These are phyloP conservation scores for Chenopodium formosanum DNA, from an alignment of 148 eudicot genomes.

Conservation along the genomic window DNA sequence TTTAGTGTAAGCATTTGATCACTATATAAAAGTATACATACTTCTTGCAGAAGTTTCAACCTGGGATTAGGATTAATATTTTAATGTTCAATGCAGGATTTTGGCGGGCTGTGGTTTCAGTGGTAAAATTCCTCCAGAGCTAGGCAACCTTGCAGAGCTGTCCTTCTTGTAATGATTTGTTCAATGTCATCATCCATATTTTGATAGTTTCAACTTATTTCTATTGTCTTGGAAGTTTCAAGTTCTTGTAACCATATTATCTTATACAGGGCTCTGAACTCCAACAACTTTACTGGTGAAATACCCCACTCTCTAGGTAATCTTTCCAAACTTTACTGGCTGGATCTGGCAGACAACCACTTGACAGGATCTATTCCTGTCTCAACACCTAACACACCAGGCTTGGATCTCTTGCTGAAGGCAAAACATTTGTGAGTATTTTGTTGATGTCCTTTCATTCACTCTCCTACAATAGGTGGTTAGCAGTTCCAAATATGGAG, in stretches of 20 bases:
- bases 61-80: background rate
- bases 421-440: constrained; percentile 83
- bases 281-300: constrained; percentile 74
- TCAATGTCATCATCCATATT: background rate
- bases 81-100: constrained; percentile 48
- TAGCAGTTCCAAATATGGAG: too few relatives aligned
- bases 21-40: background rate
- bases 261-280: constrained; percentile 65
- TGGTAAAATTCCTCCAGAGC: constrained; percentile 71
- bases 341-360: constrained; percentile 86
- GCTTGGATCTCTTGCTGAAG: constrained; percentile 65
- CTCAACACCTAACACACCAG: constrained; percentile 54
- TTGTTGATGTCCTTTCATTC: background rate
- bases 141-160: constrained; percentile 67
- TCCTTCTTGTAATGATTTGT: constrained; percentile 58
- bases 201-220: too few relatives aligned
- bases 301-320: constrained; percentile 79
- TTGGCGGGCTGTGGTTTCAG: constrained; percentile 87
- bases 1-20: background rate
- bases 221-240: too few relatives aligned
- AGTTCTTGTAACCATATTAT: background rate
- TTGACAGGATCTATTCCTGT: constrained; percentile 73
- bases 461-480: too few relatives aligned
- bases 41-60: background rate
- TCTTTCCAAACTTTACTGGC: constrained; percentile 75